Percentiles rank a stretch among this genome's conserved stretches.
Evolutionary conservation across 768 basidiomycete species (phyloP).

Genomic region (Rhizopogon rudus): DNA sequence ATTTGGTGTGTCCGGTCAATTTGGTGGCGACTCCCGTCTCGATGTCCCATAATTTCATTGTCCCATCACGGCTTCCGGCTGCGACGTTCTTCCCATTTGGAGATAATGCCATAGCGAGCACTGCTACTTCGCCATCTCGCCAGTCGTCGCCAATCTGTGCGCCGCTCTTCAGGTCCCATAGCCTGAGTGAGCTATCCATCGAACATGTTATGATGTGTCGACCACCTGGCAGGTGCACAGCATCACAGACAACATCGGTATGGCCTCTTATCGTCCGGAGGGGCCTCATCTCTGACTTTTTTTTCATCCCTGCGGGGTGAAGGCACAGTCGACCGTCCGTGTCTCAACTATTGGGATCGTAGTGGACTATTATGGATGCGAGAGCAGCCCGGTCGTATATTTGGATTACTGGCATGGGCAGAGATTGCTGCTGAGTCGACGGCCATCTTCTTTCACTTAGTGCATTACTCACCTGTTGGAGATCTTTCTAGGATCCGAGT

Average conservation of each 20-base stretch:
- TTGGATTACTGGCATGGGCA: too few relatives aligned
- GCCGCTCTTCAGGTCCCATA: neutral
- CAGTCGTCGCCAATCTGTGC: neutral
- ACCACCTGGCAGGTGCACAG: neutral
- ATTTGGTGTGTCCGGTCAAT: neutral
- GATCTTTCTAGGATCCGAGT: too few relatives aligned
- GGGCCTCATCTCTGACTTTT: neutral
- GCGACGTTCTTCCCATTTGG: neutral
- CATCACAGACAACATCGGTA: neutral
- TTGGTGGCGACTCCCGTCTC: neutral
- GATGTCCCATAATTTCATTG: neutral
- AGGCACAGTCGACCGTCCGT: too few relatives aligned
- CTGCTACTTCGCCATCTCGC: neutral
- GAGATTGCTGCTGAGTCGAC: too few relatives aligned
- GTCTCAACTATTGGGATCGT: too few relatives aligned
- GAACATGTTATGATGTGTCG: neutral
- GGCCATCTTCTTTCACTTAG: too few relatives aligned
- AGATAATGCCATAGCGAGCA: neutral
- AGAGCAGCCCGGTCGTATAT: too few relatives aligned
- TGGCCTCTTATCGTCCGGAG: neutral
- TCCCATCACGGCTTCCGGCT: neutral
- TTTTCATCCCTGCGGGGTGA: neutral
- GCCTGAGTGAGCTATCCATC: neutral
- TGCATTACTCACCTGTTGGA: too few relatives aligned
- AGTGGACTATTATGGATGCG: too few relatives aligned